These are phyloP conservation scores for Trypanosoma lewisi DNA, from an alignment of 208 protist species.

Conservation along the genomic window DNA sequence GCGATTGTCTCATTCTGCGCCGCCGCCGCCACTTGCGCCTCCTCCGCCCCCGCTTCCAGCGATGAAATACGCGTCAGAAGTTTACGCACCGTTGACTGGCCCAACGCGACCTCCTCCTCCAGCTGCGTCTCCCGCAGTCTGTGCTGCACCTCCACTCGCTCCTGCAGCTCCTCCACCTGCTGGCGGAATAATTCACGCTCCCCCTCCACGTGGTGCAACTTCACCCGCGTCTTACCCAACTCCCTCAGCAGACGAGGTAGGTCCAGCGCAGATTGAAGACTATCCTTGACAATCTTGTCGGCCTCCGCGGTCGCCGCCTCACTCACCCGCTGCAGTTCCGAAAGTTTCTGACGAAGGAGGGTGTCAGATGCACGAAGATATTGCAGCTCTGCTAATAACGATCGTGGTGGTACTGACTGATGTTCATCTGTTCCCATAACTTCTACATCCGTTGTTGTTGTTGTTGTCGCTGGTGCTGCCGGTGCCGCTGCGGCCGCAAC, in stretches of 20 bases:
- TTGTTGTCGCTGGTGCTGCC: no score
- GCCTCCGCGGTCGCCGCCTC: slow-evolving; percentile 17
- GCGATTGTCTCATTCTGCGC: slow-evolving; percentile 7
- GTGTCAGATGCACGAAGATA: slow-evolving; percentile 54
- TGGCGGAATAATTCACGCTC: slow-evolving; percentile 24
- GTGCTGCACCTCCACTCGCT: slow-evolving; percentile 23
- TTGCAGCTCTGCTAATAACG: slow-evolving; percentile 57
- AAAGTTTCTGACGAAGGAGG: slow-evolving; percentile 48
- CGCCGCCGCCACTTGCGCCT: slow-evolving; percentile 11
- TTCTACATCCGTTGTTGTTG: slow-evolving; percentile 5
- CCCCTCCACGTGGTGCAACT: slow-evolving; percentile 11
- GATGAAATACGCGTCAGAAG: neutral
- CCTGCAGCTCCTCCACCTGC: slow-evolving; percentile 30
- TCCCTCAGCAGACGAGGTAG: slow-evolving; percentile 24
- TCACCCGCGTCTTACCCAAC: slow-evolving; percentile 22
- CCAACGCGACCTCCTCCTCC: slow-evolving; percentile 28
- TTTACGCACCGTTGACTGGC: slow-evolving; percentile 11
- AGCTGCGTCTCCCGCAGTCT: slow-evolving; percentile 27
- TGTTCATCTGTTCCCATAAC: slow-evolving; percentile 39
- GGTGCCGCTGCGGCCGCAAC: neutral
- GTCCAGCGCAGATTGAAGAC: slow-evolving; percentile 7
- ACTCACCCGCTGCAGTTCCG: slow-evolving; percentile 19
- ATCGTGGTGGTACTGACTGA: slow-evolving; percentile 31
- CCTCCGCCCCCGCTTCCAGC: slow-evolving; percentile 8
- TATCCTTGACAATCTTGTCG: slow-evolving; percentile 21